Conservation (phyloP, 2,329 filamentous ascomycete species). For the Colletotrichum chrysophilum region DNA sequence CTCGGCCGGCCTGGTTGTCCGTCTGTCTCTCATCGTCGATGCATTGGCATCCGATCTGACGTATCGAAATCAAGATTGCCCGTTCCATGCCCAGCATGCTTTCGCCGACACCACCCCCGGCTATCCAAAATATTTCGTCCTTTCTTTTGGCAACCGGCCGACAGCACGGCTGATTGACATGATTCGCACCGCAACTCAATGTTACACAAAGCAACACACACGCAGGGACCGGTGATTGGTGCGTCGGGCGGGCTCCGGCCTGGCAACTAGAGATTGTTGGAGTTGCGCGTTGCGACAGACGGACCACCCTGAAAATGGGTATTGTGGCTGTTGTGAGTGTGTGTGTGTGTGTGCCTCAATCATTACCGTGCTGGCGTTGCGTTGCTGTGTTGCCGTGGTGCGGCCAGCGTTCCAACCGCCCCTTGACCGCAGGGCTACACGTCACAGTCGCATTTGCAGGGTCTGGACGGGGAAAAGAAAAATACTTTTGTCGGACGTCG, state of each 20-base stretch:
- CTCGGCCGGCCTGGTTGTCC: neutral
- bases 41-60: neutral
- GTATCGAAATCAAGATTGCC: neutral
- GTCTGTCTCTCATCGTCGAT: neutral
- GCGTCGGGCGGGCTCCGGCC: neutral
- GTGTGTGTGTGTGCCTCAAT: neutral
- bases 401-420: neutral
- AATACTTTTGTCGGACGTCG: constrained; percentile 11
- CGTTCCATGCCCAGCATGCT: neutral
- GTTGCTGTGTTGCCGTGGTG: neutral
- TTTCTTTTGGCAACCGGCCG: neutral
- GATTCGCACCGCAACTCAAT: constrained; percentile 5
- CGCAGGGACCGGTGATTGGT: neutral
- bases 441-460: constrained; percentile 17
- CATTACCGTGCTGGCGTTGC: neutral
- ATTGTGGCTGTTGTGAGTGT: neutral
- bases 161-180: neutral
- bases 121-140: neutral
- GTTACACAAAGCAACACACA: constrained; percentile 7
- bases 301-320: neutral
- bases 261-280: neutral
- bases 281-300: neutral
- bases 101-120: neutral
- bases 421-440: neutral
- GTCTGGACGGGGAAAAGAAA: constrained; percentile 9